Percentiles rank a stretch among this genome's conserved stretches.
These are phyloP conservation scores for Hypoxylon sp. DNA, from an alignment of 2,329 filamentous ascomycete genomes.

Conservation along the genomic window DNA sequence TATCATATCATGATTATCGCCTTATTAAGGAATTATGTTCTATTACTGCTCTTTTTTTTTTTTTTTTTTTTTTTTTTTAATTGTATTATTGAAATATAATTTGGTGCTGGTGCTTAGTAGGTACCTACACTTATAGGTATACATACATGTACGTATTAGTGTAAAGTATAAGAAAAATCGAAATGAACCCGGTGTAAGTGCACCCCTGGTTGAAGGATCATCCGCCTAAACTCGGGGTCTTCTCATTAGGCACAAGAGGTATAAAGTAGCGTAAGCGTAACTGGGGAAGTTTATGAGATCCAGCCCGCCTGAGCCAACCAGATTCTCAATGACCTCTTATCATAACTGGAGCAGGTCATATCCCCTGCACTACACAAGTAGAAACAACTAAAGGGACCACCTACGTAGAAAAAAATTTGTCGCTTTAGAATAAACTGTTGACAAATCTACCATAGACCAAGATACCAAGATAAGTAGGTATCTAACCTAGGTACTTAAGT, in stretches of 20 bases:
- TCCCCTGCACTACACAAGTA: background rate
- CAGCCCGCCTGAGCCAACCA: slow-evolving; percentile 17
- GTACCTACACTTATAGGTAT: background rate
- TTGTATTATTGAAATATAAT: background rate
- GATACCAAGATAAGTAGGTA: too few relatives aligned
- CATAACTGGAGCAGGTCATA: slow-evolving; percentile 17
- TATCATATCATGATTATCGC: background rate
- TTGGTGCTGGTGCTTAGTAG: background rate
- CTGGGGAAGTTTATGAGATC: slow-evolving; percentile 8
- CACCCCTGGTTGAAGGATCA: background rate
- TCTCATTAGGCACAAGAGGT: background rate
- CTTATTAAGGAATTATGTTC: background rate
- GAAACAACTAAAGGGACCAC: background rate
- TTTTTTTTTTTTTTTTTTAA: too few relatives aligned
- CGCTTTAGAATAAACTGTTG: slow-evolving; percentile 1
- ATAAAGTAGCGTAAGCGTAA: background rate
- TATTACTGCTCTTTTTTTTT: too few relatives aligned
- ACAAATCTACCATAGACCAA: slow-evolving; percentile 2
- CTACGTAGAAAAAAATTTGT: slow-evolving; percentile 2
- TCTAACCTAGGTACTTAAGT: too few relatives aligned
- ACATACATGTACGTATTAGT: too few relatives aligned
- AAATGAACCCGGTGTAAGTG: background rate
- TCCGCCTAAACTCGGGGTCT: background rate
- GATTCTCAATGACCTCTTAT: slow-evolving; percentile 21
- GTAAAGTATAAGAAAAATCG: background rate